These are phyloP conservation scores for Ceratocystis variospora DNA, from an alignment of 2,329 filamentous ascomycete species.

Conservation along the genomic window DNA sequence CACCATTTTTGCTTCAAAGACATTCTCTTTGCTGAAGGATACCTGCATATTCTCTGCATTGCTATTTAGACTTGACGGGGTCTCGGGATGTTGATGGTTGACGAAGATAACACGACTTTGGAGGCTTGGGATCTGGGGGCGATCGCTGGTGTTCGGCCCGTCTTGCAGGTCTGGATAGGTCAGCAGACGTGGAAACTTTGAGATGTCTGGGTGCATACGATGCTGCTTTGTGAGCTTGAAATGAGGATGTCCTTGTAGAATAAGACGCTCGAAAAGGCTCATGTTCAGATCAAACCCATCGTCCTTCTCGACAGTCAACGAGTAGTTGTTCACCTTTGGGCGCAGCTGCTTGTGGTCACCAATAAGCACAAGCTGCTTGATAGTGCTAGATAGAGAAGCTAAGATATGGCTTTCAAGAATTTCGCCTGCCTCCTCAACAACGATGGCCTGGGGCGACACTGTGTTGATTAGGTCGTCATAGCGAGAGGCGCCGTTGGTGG, in stretches of 20 bases:
- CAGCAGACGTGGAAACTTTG: constrained; percentile 39
- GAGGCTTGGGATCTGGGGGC: constrained; percentile 41
- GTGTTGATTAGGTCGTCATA: constrained; percentile 39
- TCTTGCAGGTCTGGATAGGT: constrained; percentile 51
- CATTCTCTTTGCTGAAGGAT: constrained; percentile 38
- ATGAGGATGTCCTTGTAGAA: constrained; percentile 40
- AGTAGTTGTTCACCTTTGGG: constrained; percentile 50
- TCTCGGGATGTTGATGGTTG: constrained; percentile 34
- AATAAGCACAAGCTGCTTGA: constrained; percentile 53
- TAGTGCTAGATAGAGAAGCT: constrained; percentile 40
- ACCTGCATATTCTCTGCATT: constrained; percentile 20
- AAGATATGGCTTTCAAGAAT: constrained; percentile 48
- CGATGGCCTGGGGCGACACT: constrained; percentile 42
- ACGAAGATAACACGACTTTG: constrained; percentile 49
- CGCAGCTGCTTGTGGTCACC: constrained; percentile 62
- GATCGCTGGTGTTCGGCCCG: constrained; percentile 33
- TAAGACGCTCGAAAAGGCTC: constrained; percentile 56
- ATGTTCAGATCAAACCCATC: constrained; percentile 34
- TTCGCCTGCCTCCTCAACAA: constrained; percentile 62
- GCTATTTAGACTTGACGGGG: constrained; percentile 30
- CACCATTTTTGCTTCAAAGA: constrained; percentile 52
- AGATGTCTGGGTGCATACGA: constrained; percentile 56
- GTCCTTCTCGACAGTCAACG: constrained; percentile 40
- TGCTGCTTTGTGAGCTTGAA: constrained; percentile 47
- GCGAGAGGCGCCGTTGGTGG: constrained; percentile 56